Evolutionary conservation across 768 basidiomycete species (phyloP), one percentile per base, ranked within the genome.

Genomic region (Mycena haematopus): DNA sequence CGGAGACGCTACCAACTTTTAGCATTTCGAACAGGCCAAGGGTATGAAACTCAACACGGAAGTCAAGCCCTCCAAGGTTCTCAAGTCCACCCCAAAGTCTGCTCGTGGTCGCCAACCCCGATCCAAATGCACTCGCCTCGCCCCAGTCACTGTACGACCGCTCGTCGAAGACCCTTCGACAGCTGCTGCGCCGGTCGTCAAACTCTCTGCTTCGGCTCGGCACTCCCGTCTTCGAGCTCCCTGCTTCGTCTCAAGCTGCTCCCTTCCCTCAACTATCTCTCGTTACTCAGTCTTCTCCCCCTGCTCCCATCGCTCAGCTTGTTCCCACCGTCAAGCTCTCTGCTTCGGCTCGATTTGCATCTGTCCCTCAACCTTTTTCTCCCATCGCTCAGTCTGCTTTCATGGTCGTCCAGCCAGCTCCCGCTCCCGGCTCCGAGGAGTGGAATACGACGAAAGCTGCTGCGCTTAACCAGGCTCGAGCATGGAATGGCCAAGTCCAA

Each of bases 1-100:
- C 56, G 50, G 62, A 25, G 27, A n/a, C 45, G 9, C 53, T 27
- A 57, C 62, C 25, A 63, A 57, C 15, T 29, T 40, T 7, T 44
- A 31, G 2, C 22, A 21, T 2, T 40, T 10, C 19, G 29, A 36
- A 1, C 33, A 51, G 7, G n/a, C n/a, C 10, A 52, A 52, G 19
- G 27, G 36, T 4, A 40, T 40, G 47, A 50, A 25, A 25, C 36
- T 50, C 15, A 15, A 58, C 5, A 58, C 45, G 4, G 25, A 54
- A 22, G 53, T 54, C 5, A 42, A 29, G 19, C n/a, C 40, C 8
- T 25, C 22, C 8, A 5, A 24, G 1, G 3, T 25, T 13, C 24
- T 11, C 35, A 62, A 62, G 55, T 1, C 55, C 38, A 44, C 45
- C 52, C 1, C 40, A 8, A 42, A 50, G 35, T 27, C 36, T 3